Base-by-base conservation (phyloP, 257 asterid species). In the Jacaranda copaia region DNA sequence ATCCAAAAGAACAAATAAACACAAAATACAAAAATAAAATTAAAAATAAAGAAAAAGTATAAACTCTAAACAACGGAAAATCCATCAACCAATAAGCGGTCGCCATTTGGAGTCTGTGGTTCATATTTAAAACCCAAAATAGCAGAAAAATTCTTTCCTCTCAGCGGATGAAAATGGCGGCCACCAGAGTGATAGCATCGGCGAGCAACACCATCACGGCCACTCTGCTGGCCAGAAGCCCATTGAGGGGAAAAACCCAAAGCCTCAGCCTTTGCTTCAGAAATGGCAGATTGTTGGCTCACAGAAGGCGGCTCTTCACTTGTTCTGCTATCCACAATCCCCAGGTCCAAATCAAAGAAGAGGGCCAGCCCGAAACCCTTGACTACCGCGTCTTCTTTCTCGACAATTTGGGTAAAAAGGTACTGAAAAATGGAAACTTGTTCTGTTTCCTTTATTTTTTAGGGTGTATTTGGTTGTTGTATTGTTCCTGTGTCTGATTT, bases 401-500 rank as follows among this genome's bases (percentile, higher is more conserved):
- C 45, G 93, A 91, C 74, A 80, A 84, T 79, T 88, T 89, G 3
- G 96, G 93, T 70, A 91, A 88, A 83, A 91, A 85, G 96, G 96
- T 89, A 32, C 63, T 57, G 63, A 20, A 16, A 19, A 1, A 1
- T 6, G 42, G 35, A 59, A 20, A 3, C 8, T 25, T 20, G 35
- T 16, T 5, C 5, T 7, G 0, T 8, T 19, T 19, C 1, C 63
- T 8, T 18, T 19, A 57, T 13, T 57, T 18, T 53, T 20, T 57
- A 25, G 63, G 63, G 38, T 57, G 65, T 59, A 7, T 9, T 5
- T 59, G 65, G 42, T 18, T 57, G 14, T 57, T 57, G 63, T n/a
- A 20, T 59, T 59, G 65, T 20, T 20, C 4, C 6, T 59, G 65
- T 59, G 40, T 32, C 19, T 25, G 16, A 25, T 59, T 59, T 59